phyloP scores from a whole-genome alignment of 1,139 yeast species.

The Hyphopichia fennica region DNA sequence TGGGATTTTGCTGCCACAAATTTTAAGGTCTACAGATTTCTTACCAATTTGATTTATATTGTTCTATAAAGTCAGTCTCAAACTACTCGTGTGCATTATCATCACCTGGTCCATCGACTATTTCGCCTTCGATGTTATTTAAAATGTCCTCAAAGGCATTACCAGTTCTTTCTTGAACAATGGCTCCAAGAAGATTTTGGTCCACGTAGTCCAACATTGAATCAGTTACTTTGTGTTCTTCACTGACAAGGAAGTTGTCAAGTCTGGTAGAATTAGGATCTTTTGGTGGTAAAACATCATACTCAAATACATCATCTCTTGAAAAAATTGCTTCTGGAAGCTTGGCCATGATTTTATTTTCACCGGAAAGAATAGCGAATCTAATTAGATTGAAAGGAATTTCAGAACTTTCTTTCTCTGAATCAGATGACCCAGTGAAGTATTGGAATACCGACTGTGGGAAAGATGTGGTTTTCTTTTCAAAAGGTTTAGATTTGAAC shows the following conservation, averaged over 20 bases:
- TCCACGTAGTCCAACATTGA: constrained; percentile 38
- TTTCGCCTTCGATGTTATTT: constrained; percentile 19
- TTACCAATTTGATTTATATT: too few species aligned
- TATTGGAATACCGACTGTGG: background rate
- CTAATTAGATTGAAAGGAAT: constrained; percentile 63
- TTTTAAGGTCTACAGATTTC: too few species aligned
- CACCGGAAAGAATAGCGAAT: constrained; percentile 69
- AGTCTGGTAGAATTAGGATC: constrained; percentile 13
- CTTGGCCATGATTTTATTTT: constrained; percentile 66
- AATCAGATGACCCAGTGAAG: background rate
- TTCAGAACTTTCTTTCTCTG: constrained; percentile 15
- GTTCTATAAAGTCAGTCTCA: too few species aligned
- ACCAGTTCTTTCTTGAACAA: constrained; percentile 30
- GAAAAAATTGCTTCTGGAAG: constrained; percentile 66
- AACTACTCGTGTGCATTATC: too few species aligned
- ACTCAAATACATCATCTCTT: constrained; percentile 61
- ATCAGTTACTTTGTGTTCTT: constrained; percentile 24
- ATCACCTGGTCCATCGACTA: background rate
- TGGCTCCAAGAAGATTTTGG: constrained; percentile 39
- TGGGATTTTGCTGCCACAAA: too few species aligned
- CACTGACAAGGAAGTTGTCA: constrained; percentile 19
- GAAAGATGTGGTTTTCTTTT: constrained; percentile 7
- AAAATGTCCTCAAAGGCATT: constrained; percentile 29
- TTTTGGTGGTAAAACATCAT: constrained; percentile 67
- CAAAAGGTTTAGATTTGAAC: constrained; percentile 20